phyloP scores from a whole-genome alignment of 495 filamentous ascomycete species.

The Neurospora sp. region DNA sequence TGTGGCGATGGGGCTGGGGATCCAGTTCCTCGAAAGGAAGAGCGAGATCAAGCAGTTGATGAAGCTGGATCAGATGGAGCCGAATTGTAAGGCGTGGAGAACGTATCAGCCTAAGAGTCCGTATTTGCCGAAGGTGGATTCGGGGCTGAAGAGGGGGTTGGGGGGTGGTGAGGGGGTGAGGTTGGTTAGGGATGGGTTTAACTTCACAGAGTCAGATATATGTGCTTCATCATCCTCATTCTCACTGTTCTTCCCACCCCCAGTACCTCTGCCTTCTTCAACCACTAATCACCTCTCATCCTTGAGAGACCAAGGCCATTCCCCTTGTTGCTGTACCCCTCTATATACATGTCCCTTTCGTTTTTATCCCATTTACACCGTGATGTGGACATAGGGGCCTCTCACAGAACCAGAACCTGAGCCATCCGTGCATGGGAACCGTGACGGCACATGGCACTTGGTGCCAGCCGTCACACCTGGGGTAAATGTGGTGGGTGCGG shows the following conservation, averaged over 20 bases:
- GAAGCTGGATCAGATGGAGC: constrained; percentile 21
- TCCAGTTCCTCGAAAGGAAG: constrained; percentile 37
- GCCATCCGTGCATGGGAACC: background rate
- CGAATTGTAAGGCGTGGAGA: constrained; percentile 34
- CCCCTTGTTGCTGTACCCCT: background rate
- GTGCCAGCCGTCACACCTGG: background rate
- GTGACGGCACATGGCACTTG: background rate
- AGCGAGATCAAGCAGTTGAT: constrained; percentile 29
- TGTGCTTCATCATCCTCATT: background rate
- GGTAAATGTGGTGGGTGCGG: background rate
- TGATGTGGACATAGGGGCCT: background rate
- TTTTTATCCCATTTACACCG: background rate
- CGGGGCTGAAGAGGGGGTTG: constrained; percentile 3
- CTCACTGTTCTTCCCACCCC: background rate
- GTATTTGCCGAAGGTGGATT: constrained; percentile 16
- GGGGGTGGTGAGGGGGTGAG: background rate
- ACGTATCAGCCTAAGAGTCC: constrained; percentile 23
- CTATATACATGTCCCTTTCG: background rate
- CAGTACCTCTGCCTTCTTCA: background rate
- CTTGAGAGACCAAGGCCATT: background rate
- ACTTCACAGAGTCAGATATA: background rate
- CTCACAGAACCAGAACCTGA: background rate
- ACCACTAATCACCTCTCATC: background rate
- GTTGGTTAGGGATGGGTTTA: background rate
- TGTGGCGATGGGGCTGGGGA: constrained; percentile 31